Conservation (phyloP, 352 stramenopile genomes). For the Globisporangium barbulae region DNA sequence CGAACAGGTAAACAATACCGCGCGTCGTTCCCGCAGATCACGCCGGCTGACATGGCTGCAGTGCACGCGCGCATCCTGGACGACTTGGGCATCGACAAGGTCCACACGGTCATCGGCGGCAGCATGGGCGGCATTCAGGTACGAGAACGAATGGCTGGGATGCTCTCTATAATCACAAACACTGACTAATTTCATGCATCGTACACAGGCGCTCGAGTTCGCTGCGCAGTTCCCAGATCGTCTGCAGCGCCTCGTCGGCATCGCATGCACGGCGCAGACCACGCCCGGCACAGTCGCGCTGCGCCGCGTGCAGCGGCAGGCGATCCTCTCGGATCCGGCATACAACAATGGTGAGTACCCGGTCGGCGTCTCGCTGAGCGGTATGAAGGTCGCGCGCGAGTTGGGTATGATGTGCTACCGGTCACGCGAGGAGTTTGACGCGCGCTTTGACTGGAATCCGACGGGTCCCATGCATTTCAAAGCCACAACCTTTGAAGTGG, state of each 20-base stretch:
- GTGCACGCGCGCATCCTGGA: constrained; percentile 79
- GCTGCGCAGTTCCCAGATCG: constrained; percentile 77
- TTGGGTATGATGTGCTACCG: constrained; percentile 89
- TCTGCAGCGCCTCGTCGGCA: constrained; percentile 62
- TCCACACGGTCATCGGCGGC: constrained; percentile 82
- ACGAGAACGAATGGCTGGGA: neutral
- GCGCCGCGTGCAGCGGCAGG: constrained; percentile 77
- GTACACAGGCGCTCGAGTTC: constrained; percentile 75
- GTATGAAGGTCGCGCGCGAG: constrained; percentile 85
- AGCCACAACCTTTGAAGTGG: constrained; percentile 82
- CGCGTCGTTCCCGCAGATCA: constrained; percentile 79
- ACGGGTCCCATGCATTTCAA: constrained; percentile 68
- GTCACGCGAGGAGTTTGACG: constrained; percentile 86
- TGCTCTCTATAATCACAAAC: neutral
- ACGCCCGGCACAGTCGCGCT: constrained; percentile 85
- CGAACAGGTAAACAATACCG: constrained; percentile 62
- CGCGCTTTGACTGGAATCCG: constrained; percentile 84
- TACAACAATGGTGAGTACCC: constrained; percentile 83
- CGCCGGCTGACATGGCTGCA: constrained; percentile 74
- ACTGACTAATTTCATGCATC: neutral
- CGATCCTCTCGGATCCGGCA: constrained; percentile 69
- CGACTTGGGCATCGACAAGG: constrained; percentile 63
- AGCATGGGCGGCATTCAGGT: constrained; percentile 83
- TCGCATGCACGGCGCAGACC: constrained; percentile 86
- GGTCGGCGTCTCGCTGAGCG: constrained; percentile 47